Evolutionary conservation across 2,329 filamentous ascomycete species (phyloP).

Genomic region (Chaetoscypha palmicola): DNA sequence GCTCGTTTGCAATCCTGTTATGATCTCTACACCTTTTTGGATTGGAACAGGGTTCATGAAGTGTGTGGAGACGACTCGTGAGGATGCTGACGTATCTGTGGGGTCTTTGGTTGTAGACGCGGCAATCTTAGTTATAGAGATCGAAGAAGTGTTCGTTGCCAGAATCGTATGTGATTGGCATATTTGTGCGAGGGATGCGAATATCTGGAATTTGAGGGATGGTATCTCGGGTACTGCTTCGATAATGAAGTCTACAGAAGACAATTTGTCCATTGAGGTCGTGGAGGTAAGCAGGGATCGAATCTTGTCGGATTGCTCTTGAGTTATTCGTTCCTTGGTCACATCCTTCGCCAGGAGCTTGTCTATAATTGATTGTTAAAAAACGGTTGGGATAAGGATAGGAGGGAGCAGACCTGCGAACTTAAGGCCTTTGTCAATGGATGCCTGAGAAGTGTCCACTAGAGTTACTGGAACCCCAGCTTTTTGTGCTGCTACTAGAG

Average conservation of each 20-base stretch:
- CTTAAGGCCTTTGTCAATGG: constrained; percentile 79
- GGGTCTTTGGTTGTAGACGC: constrained; percentile 75
- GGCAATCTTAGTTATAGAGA: constrained; percentile 93
- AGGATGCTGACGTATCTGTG: constrained; percentile 71
- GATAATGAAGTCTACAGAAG: constrained; percentile 90
- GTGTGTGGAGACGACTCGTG: constrained; percentile 88
- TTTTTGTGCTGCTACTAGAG: constrained; percentile 81
- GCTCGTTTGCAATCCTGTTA: constrained; percentile 87
- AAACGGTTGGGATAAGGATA: neutral
- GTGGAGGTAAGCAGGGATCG: constrained; percentile 62
- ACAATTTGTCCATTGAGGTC: constrained; percentile 69
- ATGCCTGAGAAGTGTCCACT: constrained; percentile 75
- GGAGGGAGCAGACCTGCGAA: constrained; percentile 62
- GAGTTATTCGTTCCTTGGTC: constrained; percentile 75
- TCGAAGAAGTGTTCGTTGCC: constrained; percentile 97
- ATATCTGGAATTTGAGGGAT: constrained; percentile 80
- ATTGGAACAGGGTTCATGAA: constrained; percentile 99
- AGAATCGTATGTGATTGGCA: constrained; percentile 81
- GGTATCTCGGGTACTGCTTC: constrained; percentile 94
- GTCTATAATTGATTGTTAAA: constrained; percentile 43
- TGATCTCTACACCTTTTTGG: constrained; percentile 97
- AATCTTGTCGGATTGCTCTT: constrained; percentile 69
- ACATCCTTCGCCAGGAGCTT: constrained; percentile 93
- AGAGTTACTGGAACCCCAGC: constrained; percentile 79
- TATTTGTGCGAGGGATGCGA: constrained; percentile 72